Percentiles rank a stretch among this genome's conserved stretches.
These are phyloP conservation scores for Mycena alexandri DNA, from an alignment of 768 basidiomycete species.

Conservation along the genomic window DNA sequence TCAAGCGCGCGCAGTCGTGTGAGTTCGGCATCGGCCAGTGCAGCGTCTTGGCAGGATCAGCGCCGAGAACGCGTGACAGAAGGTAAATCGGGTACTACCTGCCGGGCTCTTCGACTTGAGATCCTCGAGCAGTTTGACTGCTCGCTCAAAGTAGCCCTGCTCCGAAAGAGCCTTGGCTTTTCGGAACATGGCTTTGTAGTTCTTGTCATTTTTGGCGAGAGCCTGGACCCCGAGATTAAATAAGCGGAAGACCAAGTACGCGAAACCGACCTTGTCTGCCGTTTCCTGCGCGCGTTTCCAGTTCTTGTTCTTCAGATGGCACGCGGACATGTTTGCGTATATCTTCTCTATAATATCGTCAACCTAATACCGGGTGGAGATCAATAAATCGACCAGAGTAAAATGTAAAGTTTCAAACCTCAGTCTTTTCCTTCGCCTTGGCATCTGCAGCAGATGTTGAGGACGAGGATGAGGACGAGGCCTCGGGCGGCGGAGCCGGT, in stretches of 20 bases:
- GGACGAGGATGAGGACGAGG: conserved; percentile 23
- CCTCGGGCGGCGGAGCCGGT: conserved; percentile 40
- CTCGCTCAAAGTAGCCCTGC: conserved; percentile 81
- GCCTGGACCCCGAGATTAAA: conserved; percentile 60
- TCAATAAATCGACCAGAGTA: conserved; percentile 6
- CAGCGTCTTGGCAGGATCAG: conserved; percentile 41
- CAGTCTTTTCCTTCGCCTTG: conserved; percentile 71
- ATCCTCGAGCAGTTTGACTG: conserved; percentile 73
- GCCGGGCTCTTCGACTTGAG: conserved; percentile 72
- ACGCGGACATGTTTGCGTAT: conserved; percentile 88
- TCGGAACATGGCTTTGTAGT: conserved; percentile 84
- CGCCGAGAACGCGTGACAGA: conserved; percentile 2
- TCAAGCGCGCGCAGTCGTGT: conserved; percentile 71
- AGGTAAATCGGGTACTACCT: conserved; percentile 53
- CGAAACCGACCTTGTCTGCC: conserved; percentile 76
- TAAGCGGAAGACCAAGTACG: not conserved
- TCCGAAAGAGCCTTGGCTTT: conserved; percentile 87
- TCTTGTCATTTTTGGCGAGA: conserved; percentile 78
- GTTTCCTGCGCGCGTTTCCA: conserved; percentile 85
- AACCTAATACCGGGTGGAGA: conserved; percentile 55
- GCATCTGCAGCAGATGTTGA: conserved; percentile 42
- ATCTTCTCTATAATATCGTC: conserved; percentile 85
- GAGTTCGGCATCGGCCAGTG: conserved; percentile 74
- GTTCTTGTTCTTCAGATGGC: conserved; percentile 83
- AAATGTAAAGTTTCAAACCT: conserved; percentile 57